phyloP scores from a whole-genome alignment of 2,329 filamentous ascomycete genomes.

The Sordariomycetes sp. region DNA sequence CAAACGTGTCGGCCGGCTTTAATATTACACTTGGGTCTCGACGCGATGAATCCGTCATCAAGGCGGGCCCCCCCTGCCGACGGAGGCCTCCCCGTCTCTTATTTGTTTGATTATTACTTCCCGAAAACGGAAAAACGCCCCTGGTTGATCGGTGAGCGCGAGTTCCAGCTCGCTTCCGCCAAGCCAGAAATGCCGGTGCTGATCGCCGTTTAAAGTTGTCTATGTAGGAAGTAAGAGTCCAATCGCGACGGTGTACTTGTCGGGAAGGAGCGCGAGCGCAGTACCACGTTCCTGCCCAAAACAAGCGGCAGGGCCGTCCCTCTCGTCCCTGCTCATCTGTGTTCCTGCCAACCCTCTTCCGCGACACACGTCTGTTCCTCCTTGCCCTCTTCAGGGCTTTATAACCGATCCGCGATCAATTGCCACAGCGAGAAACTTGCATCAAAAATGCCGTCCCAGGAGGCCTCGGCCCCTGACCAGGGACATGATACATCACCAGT shows the following conservation, averaged over 20 bases:
- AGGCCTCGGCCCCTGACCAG: not conserved
- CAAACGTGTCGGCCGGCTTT: not conserved
- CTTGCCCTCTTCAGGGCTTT: not conserved
- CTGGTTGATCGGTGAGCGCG: not conserved
- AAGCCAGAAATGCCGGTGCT: not conserved
- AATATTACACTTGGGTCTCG: not conserved
- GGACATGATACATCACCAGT: not conserved
- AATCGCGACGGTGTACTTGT: not conserved
- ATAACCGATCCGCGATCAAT: not conserved
- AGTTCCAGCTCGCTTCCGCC: not conserved
- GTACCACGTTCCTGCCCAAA: not conserved
- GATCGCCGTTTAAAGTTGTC: not conserved
- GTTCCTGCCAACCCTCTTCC: not conserved
- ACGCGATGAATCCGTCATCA: not conserved
- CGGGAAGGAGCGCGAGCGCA: not conserved
- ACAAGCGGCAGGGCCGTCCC: not conserved
- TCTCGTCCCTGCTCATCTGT: not conserved
- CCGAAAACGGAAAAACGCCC: not conserved
- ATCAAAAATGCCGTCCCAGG: not conserved
- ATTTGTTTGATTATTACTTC: not conserved
- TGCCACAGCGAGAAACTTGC: not conserved
- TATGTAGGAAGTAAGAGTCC: not conserved
- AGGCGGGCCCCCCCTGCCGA: not conserved
- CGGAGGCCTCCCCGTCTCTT: not conserved
- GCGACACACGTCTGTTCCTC: not conserved